Percentiles rank a stretch among this genome's conserved stretches.
phyloP scores from a whole-genome alignment of 2,329 filamentous ascomycete species.

The Exutisphaerella laricina region DNA sequence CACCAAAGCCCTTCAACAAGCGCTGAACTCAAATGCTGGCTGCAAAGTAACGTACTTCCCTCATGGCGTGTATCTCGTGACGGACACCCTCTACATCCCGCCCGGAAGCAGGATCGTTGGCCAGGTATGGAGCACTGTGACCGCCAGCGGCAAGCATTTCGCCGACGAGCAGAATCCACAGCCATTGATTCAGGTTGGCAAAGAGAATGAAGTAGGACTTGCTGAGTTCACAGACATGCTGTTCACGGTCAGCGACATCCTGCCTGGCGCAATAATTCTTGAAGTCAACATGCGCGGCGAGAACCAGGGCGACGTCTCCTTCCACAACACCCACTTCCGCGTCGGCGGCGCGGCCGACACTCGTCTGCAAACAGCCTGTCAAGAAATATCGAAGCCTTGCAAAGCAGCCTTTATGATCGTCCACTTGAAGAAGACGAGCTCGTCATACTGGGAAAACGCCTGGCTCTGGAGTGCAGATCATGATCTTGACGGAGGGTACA shows the following conservation, averaged over 20 bases:
- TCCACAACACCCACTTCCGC: slow-evolving; percentile 34
- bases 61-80: slow-evolving; percentile 43
- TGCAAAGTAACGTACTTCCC: slow-evolving; percentile 42
- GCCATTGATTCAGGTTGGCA: slow-evolving; percentile 49
- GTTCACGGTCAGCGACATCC: slow-evolving; percentile 46
- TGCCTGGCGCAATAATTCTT: slow-evolving; percentile 41
- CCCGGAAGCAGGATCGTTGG: slow-evolving; percentile 50
- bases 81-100: slow-evolving; percentile 44
- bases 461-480: slow-evolving; percentile 52
- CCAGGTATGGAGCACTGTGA: slow-evolving; percentile 50
- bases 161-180: slow-evolving; percentile 40
- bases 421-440: slow-evolving; percentile 43
- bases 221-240: slow-evolving; percentile 50
- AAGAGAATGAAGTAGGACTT: slow-evolving; percentile 45
- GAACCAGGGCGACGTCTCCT: slow-evolving; percentile 45
- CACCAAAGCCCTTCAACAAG: slow-evolving; percentile 27
- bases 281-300: slow-evolving; percentile 49
- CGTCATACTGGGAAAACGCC: slow-evolving; percentile 50
- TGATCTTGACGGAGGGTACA: slow-evolving; percentile 40
- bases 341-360: slow-evolving; percentile 34
- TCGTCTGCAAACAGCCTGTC: slow-evolving; percentile 35
- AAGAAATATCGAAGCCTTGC: slow-evolving; percentile 34
- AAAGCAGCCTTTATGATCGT: slow-evolving; percentile 36
- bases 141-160: slow-evolving; percentile 45
- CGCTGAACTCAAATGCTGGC: slow-evolving; percentile 19